These are phyloP conservation scores for Neurospora sp. DNA, from an alignment of 495 filamentous ascomycete genomes.

Conservation along the genomic window DNA sequence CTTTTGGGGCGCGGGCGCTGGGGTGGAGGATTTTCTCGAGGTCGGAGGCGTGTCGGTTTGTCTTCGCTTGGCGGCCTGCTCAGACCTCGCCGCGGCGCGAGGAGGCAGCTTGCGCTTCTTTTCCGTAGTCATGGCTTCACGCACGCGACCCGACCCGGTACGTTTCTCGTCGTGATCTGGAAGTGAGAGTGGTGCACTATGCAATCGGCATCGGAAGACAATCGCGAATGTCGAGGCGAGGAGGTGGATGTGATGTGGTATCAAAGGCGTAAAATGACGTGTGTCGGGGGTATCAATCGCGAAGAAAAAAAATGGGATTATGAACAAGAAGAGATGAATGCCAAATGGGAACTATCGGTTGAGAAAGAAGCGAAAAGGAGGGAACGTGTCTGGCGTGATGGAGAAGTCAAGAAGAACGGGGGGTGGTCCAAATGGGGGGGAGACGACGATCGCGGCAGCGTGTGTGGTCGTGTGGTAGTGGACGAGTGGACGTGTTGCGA, in stretches of 20 bases:
- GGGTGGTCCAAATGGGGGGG: neutral
- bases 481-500: neutral
- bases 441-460: neutral
- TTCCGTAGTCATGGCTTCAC: slow-evolving; percentile 31
- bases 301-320: neutral
- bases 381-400: neutral
- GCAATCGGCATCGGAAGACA: neutral
- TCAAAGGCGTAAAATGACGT: neutral
- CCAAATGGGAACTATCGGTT: neutral
- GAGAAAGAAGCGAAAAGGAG: neutral
- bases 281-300: neutral
- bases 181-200: slow-evolving; percentile 7
- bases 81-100: slow-evolving; percentile 41
- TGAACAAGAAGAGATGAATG: neutral
- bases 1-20: slow-evolving; percentile 21
- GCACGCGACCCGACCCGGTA: slow-evolving; percentile 8
- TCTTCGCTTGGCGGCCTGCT: slow-evolving; percentile 41
- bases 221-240: neutral
- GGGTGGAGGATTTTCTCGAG: slow-evolving; percentile 21
- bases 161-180: slow-evolving; percentile 7
- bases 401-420: neutral
- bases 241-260: neutral
- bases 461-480: neutral
- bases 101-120: slow-evolving; percentile 48
- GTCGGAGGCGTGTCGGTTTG: slow-evolving; percentile 27